phyloP scores from a whole-genome alignment of 2,329 filamentous ascomycete species.

The Pseudogymnoascus sp. region DNA sequence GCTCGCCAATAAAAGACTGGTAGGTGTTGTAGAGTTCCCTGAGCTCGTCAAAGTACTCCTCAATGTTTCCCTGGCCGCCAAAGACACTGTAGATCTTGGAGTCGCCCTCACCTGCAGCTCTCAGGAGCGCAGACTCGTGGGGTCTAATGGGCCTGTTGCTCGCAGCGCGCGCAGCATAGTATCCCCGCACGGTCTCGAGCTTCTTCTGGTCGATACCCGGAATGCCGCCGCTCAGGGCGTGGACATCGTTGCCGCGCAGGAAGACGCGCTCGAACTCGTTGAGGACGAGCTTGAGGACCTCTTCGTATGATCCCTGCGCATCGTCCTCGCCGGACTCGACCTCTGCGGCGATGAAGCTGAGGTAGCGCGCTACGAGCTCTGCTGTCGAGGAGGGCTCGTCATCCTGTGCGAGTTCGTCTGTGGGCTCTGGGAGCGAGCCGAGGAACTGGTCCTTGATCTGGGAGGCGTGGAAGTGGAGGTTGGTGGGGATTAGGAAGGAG shows the following conservation, averaged over 20 bases:
- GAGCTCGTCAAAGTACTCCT: constrained; percentile 98
- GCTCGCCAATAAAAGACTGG: constrained; percentile 78
- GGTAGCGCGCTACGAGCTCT: constrained; percentile 87
- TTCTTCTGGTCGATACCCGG: constrained; percentile 93
- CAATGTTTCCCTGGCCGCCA: constrained; percentile 95
- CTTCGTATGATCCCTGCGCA: constrained; percentile 77
- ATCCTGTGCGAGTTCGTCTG: constrained; percentile 95
- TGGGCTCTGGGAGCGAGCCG: constrained; percentile 76
- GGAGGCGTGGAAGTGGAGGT: constrained; percentile 90
- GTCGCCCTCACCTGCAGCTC: constrained; percentile 75
- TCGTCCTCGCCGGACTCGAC: constrained; percentile 91
- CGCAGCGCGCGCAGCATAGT: constrained; percentile 82
- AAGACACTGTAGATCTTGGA: constrained; percentile 91
- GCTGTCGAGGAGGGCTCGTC: constrained; percentile 95
- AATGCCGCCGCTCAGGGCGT: constrained; percentile 75
- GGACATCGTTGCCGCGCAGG: constrained; percentile 90
- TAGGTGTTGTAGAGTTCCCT: constrained; percentile 88
- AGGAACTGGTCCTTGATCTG: constrained; percentile 89
- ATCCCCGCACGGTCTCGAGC: constrained; percentile 77
- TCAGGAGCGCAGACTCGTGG: constrained; percentile 86
- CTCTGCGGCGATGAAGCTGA: constrained; percentile 81
- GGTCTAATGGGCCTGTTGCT: constrained; percentile 79
- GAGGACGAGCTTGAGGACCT: constrained; percentile 83
- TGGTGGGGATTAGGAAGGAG: constrained; percentile 90
- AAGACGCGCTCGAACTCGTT: constrained; percentile 97